phyloP scores from a whole-genome alignment of 2,329 filamentous ascomycete genomes.

The Trichoderma guizhouense region DNA sequence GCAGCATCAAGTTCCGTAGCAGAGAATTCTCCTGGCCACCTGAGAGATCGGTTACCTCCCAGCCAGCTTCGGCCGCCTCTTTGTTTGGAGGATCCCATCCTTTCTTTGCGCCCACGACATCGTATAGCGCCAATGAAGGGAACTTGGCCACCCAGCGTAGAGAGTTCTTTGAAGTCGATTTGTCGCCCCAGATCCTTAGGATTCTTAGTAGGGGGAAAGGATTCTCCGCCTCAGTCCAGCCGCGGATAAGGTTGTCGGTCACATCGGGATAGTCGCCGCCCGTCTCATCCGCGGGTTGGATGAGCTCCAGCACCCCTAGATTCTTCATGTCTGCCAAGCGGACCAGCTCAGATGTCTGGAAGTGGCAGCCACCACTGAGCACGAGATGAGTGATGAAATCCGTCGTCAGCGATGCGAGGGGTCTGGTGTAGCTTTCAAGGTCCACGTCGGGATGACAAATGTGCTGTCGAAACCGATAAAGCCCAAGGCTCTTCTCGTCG shows the following conservation, averaged over 20 bases:
- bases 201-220: conserved; percentile 48
- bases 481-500: conserved; percentile 34
- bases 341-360: conserved; percentile 39
- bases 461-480: conserved; percentile 40
- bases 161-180: conserved; percentile 38
- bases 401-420: conserved; percentile 34
- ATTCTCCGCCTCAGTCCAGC: conserved; percentile 41
- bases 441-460: conserved; percentile 36
- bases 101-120: conserved; percentile 35
- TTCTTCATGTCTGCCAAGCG: conserved; percentile 42
- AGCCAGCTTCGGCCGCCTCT: conserved; percentile 30
- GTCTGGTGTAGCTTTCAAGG: conserved; percentile 37
- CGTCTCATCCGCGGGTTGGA: conserved; percentile 36
- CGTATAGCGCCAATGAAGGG: conserved; percentile 44
- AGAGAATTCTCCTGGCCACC: conserved; percentile 33
- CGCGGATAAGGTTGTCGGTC: conserved; percentile 44
- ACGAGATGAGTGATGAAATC: conserved; percentile 43
- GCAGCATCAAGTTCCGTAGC: conserved; percentile 35
- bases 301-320: conserved; percentile 46
- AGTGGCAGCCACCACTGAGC: conserved; percentile 36
- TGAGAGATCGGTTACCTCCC: conserved; percentile 31
- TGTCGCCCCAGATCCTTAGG: conserved; percentile 43
- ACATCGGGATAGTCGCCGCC: conserved; percentile 35
- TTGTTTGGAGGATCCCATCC: conserved; percentile 35
- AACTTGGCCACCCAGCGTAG: conserved; percentile 42